A percentile compares a stretch with the other conserved stretches of the same genome.
Conservation (phyloP, 768 basidiomycete genomes). For the Suillus subluteus region DNA sequence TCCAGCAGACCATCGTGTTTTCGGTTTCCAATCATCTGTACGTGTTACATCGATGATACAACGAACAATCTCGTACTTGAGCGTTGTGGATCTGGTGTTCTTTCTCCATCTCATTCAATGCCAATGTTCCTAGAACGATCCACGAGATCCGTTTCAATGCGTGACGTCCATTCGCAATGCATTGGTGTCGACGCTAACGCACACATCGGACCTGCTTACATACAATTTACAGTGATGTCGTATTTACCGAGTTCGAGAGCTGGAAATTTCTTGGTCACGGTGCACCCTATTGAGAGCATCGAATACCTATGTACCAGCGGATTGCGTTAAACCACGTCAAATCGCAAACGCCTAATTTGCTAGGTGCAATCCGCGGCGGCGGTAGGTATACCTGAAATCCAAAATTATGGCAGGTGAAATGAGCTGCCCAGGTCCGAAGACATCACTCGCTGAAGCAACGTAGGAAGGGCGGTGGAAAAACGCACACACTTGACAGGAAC, state of each 20-base stretch:
- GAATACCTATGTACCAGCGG: constrained; percentile 19
- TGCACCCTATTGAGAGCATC: not conserved
- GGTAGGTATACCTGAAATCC: not conserved
- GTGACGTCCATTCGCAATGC: not conserved
- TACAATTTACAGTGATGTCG: constrained; percentile 33
- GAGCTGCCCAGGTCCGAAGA: constrained; percentile 40
- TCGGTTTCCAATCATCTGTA: constrained; percentile 6
- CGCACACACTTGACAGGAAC: constrained; percentile 10
- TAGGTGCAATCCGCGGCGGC: constrained; percentile 17
- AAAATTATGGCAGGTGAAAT: not conserved
- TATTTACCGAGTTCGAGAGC: constrained; percentile 28
- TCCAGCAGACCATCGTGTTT: constrained; percentile 15
- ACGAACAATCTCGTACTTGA: not conserved
- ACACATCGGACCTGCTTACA: constrained; percentile 34
- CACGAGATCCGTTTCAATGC: not conserved
- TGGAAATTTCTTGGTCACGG: not conserved
- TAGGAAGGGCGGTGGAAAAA: not conserved
- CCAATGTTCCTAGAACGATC: not conserved
- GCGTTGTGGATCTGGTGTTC: not conserved
- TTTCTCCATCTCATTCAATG: not conserved
- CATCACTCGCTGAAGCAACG: constrained; percentile 33
- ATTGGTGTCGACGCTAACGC: not conserved
- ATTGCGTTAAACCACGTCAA: constrained; percentile 12
- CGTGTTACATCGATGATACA: not conserved
- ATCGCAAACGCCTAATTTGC: constrained; percentile 19